These are phyloP conservation scores for Tympanopsis confertula DNA, from an alignment of 2,329 filamentous ascomycete genomes.

Conservation along the genomic window DNA sequence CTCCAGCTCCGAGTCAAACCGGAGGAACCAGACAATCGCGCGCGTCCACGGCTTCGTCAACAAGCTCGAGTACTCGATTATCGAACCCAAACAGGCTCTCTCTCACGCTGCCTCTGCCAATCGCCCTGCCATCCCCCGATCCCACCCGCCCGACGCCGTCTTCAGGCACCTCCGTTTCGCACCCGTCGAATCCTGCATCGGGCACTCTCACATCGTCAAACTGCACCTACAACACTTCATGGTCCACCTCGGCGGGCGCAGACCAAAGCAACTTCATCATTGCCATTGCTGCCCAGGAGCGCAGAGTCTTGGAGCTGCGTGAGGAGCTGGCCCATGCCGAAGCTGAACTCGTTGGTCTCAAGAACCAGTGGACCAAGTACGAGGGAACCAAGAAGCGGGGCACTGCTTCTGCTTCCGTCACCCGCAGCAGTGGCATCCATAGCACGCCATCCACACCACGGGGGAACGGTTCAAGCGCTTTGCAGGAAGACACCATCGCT, in stretches of 20 bases:
- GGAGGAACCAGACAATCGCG: neutral
- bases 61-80: neutral
- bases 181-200: neutral
- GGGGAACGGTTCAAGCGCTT: neutral
- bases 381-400: neutral
- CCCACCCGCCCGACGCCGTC: neutral
- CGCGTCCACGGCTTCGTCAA: neutral
- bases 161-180: no score
- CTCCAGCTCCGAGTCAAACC: no score
- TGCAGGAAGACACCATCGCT: neutral
- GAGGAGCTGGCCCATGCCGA: neutral
- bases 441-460: neutral
- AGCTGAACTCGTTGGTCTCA: neutral
- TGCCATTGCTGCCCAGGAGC: neutral
- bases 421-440: no score
- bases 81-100: no score
- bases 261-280: neutral
- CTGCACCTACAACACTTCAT: neutral
- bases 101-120: neutral
- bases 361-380: neutral
- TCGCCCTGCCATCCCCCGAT: neutral
- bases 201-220: neutral
- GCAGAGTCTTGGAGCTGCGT: neutral
- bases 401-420: no score
- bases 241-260: neutral